Percentiles rank a stretch among this genome's conserved stretches.
phyloP scores from a whole-genome alignment of 768 basidiomycete genomes.

The Tulasnella sp. region DNA sequence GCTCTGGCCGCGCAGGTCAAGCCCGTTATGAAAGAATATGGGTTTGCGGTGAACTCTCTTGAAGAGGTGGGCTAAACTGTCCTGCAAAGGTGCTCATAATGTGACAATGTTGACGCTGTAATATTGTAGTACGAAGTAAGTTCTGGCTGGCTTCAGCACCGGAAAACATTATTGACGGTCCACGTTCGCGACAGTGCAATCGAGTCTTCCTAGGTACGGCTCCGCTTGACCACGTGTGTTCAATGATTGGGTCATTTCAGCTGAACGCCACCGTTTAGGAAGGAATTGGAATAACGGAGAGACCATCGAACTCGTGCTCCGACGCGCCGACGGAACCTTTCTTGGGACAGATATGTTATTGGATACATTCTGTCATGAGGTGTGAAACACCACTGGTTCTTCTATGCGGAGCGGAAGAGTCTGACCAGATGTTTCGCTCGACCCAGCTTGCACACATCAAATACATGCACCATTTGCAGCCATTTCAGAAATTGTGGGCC shows the following conservation, averaged over 20 bases:
- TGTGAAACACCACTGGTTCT: slow-evolving; percentile 43
- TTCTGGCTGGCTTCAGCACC: not conserved
- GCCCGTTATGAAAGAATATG: slow-evolving; percentile 65
- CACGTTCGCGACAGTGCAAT: slow-evolving; percentile 30
- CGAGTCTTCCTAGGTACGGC: slow-evolving; percentile 29
- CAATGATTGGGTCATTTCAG: slow-evolving; percentile 6
- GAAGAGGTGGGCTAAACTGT: slow-evolving; percentile 63
- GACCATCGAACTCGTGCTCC: slow-evolving; percentile 76
- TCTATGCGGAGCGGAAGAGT: not conserved
- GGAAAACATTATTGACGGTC: not conserved
- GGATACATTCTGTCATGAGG: slow-evolving; percentile 83
- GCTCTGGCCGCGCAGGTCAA: slow-evolving; percentile 82
- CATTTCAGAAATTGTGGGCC: slow-evolving; percentile 75
- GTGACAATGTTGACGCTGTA: not conserved
- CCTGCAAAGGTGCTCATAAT: not conserved
- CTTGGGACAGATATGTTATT: slow-evolving; percentile 68
- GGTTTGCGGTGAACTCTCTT: slow-evolving; percentile 67
- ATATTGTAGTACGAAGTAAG: slow-evolving; percentile 32
- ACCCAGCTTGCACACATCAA: slow-evolving; percentile 79
- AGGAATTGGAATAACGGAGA: slow-evolving; percentile 87
- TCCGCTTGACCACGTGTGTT: not conserved
- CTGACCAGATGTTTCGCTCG: not conserved
- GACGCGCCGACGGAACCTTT: slow-evolving; percentile 63
- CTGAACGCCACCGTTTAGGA: slow-evolving; percentile 45
- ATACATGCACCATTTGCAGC: slow-evolving; percentile 81